Evolutionary conservation across 257 asterid species (phyloP).

Genomic region (Plantago ovata): DNA sequence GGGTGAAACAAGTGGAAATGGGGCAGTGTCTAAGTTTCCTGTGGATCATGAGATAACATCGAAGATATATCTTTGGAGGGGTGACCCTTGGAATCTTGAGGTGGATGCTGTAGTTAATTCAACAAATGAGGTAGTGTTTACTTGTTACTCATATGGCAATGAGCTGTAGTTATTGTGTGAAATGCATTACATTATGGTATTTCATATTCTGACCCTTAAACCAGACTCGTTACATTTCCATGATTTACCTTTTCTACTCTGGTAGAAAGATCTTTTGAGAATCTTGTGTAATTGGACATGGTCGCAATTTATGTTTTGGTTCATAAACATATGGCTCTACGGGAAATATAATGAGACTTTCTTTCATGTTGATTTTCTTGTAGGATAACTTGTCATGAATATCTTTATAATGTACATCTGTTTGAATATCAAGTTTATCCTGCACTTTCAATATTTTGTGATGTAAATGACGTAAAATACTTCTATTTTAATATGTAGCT

Average conservation of each 20-base stretch:
- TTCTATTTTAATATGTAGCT: too few species aligned
- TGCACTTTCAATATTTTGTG: too few species aligned
- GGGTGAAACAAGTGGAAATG: conserved; percentile 62
- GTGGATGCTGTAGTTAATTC: conserved; percentile 97
- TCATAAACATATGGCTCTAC: too few species aligned
- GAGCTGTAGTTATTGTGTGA: neutral
- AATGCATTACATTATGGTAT: neutral
- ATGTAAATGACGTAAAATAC: too few species aligned
- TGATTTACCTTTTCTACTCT: neutral
- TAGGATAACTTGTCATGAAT: too few species aligned
- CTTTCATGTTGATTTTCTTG: too few species aligned
- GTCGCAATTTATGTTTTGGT: too few species aligned
- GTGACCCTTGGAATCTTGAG: conserved; percentile 93
- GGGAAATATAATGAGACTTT: too few species aligned
- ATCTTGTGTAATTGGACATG: too few species aligned
- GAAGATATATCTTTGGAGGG: conserved; percentile 90
- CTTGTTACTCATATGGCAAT: neutral
- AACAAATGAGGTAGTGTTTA: conserved; percentile 65
- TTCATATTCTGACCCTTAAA: conserved; percentile 5
- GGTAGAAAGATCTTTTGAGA: too few species aligned
- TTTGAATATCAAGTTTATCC: too few species aligned
- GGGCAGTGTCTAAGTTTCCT: conserved; percentile 69
- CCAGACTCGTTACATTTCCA: neutral
- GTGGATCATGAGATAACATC: conserved; percentile 72
- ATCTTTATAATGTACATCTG: too few species aligned